These are phyloP conservation scores for Aethionema arabicum DNA, from an alignment of 345 rosid species.

Conservation along the genomic window DNA sequence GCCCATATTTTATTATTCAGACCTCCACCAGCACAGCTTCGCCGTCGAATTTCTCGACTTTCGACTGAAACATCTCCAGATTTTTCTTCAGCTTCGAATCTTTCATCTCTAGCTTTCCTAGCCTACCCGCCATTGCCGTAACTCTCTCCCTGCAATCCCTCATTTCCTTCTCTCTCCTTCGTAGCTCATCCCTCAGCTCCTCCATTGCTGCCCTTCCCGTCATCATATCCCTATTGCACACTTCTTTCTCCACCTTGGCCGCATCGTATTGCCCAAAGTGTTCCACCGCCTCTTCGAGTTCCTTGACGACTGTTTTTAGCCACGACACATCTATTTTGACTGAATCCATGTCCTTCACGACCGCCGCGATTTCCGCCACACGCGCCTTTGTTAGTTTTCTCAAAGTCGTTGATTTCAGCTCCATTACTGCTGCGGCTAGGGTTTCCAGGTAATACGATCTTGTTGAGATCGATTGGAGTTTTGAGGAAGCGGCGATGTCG, in stretches of 20 bases:
- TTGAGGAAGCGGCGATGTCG: constrained; percentile 74
- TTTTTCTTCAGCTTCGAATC: constrained; percentile 24
- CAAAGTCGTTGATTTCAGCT: constrained; percentile 56
- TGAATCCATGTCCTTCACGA: constrained; percentile 76
- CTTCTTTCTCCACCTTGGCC: constrained; percentile 31
- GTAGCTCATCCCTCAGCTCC: constrained; percentile 44
- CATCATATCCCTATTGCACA: constrained; percentile 7
- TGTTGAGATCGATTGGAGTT: constrained; percentile 64
- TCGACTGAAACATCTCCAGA: constrained; percentile 23
- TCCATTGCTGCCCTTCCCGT: constrained; percentile 31
- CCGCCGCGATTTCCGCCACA: constrained; percentile 63
- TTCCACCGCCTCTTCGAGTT: constrained; percentile 47
- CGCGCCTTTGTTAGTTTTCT: constrained; percentile 62
- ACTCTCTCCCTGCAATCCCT: constrained; percentile 27
- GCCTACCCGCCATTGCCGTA: constrained; percentile 34
- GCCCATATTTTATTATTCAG: neutral
- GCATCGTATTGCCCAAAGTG: constrained; percentile 11
- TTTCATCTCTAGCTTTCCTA: constrained; percentile 35
- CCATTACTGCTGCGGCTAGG: constrained; percentile 67
- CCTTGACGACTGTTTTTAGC: constrained; percentile 43
- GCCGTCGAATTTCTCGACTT: constrained; percentile 31
- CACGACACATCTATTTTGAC: constrained; percentile 61
- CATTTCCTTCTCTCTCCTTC: constrained; percentile 33
- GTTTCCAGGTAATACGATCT: constrained; percentile 71
- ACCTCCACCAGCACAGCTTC: constrained; percentile 17